Percentiles rank a stretch among this genome's conserved stretches.
phyloP scores from a whole-genome alignment of 2,329 filamentous ascomycete species.

The Bipolaris gigantea region DNA sequence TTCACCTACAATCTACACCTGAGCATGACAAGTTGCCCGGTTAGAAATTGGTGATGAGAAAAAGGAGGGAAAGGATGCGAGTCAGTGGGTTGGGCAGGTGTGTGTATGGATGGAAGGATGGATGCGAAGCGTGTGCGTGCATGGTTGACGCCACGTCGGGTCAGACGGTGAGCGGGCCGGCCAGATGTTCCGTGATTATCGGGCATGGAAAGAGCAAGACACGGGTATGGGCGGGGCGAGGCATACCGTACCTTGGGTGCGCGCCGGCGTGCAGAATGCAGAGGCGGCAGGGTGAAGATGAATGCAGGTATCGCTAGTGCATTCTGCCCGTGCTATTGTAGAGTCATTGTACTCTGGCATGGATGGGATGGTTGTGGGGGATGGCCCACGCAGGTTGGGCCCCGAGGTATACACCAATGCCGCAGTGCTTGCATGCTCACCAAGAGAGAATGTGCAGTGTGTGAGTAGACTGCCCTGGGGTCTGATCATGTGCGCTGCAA shows the following conservation, averaged over 20 bases:
- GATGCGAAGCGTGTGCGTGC: not conserved
- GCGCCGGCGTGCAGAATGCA: not conserved
- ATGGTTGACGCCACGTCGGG: not conserved
- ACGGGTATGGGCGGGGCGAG: not conserved
- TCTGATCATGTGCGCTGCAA: not conserved
- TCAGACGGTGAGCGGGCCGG: not conserved
- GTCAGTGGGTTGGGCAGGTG: not conserved
- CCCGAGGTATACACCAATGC: not conserved
- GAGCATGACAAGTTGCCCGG: slow-evolving; percentile 2
- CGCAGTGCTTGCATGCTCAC: not conserved
- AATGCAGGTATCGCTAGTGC: not conserved
- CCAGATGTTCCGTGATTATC: not conserved
- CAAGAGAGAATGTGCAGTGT: not conserved
- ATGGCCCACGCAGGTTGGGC: not conserved
- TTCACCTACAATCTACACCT: slow-evolving; percentile 10
- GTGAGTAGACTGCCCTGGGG: not conserved
- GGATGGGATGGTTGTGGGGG: not conserved
- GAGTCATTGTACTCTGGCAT: too few relatives aligned
- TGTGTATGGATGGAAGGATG: not conserved
- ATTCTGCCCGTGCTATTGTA: not conserved
- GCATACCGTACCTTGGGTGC: not conserved
- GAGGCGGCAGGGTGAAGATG: too few relatives aligned
- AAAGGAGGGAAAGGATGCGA: not conserved
- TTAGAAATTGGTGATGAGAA: not conserved
- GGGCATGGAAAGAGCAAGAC: not conserved